Evolutionary conservation across 1,284 basidiomycete species (phyloP).

Genomic region (Mycena citricolor): DNA sequence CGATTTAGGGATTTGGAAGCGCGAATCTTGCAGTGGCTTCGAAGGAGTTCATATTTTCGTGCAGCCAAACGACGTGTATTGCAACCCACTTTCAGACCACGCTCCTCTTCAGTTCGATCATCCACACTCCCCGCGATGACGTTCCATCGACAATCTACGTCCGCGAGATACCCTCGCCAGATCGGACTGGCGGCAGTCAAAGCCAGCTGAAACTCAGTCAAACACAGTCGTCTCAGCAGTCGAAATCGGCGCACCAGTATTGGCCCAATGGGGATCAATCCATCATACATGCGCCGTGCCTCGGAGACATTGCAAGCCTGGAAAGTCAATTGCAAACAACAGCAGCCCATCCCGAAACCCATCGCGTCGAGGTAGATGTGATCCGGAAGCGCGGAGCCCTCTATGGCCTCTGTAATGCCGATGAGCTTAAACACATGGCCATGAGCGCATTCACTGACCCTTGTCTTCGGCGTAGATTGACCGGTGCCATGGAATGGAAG

Average conservation of each 20-base stretch:
- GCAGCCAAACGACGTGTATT: constrained; percentile 2
- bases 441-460: constrained; percentile 43
- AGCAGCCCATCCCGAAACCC: constrained; percentile 99
- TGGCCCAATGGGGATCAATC: constrained; percentile 90
- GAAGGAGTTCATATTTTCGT: constrained; percentile 11
- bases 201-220: constrained; percentile 63
- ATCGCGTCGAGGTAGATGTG: constrained; percentile 99
- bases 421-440: constrained; percentile 10
- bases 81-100: constrained; percentile 71
- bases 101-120: constrained; percentile 93
- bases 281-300: constrained; percentile 92
- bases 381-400: constrained; percentile 82
- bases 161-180: constrained; percentile 92
- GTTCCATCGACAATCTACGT: constrained; percentile 98
- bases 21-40: constrained; percentile 76
- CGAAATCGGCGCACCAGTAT: constrained; percentile 68
- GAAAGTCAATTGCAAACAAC: constrained; percentile 97
- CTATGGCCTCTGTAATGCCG: constrained; percentile 72
- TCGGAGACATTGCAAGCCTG: constrained; percentile 94
- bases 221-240: constrained; percentile 3
- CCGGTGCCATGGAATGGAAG: constrained; percentile 85
- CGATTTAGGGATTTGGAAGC: constrained; percentile 88
- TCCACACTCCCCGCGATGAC: constrained; percentile 97
- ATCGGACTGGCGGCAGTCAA: constrained; percentile 92
- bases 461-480: constrained; percentile 77